A percentile compares a stretch with the other conserved stretches of the same genome.
phyloP scores from a whole-genome alignment of 192 early-diverging fungal species.

The Coemansia sp. region DNA sequence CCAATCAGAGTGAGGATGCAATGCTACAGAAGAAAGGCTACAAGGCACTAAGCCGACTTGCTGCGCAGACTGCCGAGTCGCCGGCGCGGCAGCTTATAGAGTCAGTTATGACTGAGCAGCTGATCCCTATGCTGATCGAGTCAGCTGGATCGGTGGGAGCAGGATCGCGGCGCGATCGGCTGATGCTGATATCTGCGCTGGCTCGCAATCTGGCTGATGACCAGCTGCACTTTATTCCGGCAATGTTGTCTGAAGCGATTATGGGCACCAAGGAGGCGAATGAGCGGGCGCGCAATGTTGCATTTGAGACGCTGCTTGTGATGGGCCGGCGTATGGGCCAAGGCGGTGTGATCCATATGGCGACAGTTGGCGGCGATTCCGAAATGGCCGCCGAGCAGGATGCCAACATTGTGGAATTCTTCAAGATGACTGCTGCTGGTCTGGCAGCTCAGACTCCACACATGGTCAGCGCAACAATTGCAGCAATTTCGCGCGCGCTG shows the following conservation, averaged over 20 bases:
- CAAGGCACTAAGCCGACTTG: constrained; percentile 69
- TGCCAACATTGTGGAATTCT: constrained; percentile 77
- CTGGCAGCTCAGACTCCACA: constrained; percentile 85
- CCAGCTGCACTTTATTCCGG: constrained; percentile 84
- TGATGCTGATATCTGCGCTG: constrained; percentile 66
- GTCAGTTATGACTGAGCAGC: constrained; percentile 54
- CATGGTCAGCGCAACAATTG: constrained; percentile 91
- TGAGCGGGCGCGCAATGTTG: constrained; percentile 78
- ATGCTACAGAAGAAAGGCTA: constrained; percentile 94
- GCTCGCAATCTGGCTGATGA: constrained; percentile 63
- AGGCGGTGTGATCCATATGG: constrained; percentile 58
- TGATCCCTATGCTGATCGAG: constrained; percentile 77
- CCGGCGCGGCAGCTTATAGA: constrained; percentile 33
- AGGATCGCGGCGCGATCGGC: constrained; percentile 80
- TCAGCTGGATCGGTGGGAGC: constrained; percentile 64
- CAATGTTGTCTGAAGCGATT: constrained; percentile 87
- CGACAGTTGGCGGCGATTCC: constrained; percentile 27
- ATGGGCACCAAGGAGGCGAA: constrained; percentile 90
- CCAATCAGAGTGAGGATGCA: constrained; percentile 64
- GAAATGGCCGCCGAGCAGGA: constrained; percentile 28
- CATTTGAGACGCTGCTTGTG: constrained; percentile 80
- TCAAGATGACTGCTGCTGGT: constrained; percentile 93
- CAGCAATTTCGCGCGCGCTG: constrained; percentile 77
- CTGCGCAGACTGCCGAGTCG: constrained; percentile 35
- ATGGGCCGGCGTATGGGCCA: constrained; percentile 91